Percentiles rank a stretch among this genome's conserved stretches.
Evolutionary conservation across 768 basidiomycete genomes (phyloP).

Genomic region (Boletus rubropictus): DNA sequence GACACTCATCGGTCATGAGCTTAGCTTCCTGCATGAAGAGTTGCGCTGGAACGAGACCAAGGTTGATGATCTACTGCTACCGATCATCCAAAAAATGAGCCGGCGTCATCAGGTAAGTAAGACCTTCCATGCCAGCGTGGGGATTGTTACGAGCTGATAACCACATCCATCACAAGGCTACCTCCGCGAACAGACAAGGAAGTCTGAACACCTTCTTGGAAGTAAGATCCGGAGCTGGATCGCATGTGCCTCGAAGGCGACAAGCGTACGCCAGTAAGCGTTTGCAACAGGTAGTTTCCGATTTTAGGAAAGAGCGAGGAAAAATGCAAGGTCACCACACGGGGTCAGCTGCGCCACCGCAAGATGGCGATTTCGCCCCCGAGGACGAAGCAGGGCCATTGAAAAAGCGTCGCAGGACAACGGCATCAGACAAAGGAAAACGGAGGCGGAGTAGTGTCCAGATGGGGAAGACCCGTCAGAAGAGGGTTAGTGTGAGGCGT

Average conservation of each 20-base stretch:
- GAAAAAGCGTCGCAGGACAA: conserved; percentile 31
- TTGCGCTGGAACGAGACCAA: conserved; percentile 77
- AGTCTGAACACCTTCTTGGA: conserved; percentile 75
- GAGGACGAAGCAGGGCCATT: conserved; percentile 24
- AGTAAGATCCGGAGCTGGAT: conserved; percentile 58
- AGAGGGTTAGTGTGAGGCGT: neutral
- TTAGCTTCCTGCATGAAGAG: conserved; percentile 69
- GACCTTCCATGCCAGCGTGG: conserved; percentile 8
- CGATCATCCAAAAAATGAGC: conserved; percentile 86
- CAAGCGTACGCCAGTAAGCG: conserved; percentile 84
- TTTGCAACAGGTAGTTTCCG: conserved; percentile 78
- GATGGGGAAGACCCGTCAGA: conserved; percentile 3
- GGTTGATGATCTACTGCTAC: conserved; percentile 86
- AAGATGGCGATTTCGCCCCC: conserved; percentile 25
- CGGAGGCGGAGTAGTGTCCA: neutral
- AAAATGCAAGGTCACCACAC: conserved; percentile 13
- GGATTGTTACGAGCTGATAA: neutral
- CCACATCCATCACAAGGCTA: conserved; percentile 36
- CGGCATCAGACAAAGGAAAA: conserved; percentile 12
- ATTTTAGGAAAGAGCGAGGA: conserved; percentile 55
- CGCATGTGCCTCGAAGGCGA: conserved; percentile 69
- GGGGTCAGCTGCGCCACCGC: conserved; percentile 16
- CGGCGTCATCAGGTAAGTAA: conserved; percentile 72
- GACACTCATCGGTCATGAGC: conserved; percentile 9
- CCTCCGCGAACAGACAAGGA: conserved; percentile 68